These are phyloP conservation scores for Albizia julibrissin DNA, from an alignment of 306 rosid species.

Conservation along the genomic window DNA sequence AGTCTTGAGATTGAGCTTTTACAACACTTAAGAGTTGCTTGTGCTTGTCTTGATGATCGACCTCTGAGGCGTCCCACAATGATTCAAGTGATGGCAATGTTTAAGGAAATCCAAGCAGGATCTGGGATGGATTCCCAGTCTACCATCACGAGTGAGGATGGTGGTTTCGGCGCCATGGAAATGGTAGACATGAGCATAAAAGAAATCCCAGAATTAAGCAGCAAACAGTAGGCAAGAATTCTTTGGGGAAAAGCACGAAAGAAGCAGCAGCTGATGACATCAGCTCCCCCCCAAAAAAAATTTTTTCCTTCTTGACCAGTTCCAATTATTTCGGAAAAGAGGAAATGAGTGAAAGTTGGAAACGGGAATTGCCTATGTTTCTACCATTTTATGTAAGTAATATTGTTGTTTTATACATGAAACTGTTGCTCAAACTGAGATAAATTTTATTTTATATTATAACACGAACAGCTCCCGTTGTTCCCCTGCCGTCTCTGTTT, in stretches of 20 bases:
- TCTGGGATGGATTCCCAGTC: constrained; percentile 65
- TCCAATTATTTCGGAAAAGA: constrained; percentile 1
- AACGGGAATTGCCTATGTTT: constrained; percentile 38
- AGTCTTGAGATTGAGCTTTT: constrained; percentile 61
- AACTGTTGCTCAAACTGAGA: constrained; percentile 41
- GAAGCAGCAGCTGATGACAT: constrained; percentile 25
- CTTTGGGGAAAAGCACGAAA: constrained; percentile 25
- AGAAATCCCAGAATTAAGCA: constrained; percentile 58
- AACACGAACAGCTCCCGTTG: constrained; percentile 50
- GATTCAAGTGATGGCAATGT: constrained; percentile 71
- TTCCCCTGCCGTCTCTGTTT: constrained; percentile 8
- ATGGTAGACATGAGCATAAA: constrained; percentile 67
- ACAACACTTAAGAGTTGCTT: constrained; percentile 61
- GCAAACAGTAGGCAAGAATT: constrained; percentile 45
- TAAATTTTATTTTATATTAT: constrained; percentile 39
- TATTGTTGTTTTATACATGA: constrained; percentile 52
- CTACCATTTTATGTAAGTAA: constrained; percentile 65
- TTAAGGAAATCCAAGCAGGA: constrained; percentile 74
- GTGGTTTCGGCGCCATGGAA: constrained; percentile 45
- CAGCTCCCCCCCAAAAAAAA: constrained; percentile 21
- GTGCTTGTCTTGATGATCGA: constrained; percentile 69
- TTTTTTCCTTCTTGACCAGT: constrained; percentile 28
- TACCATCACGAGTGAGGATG: constrained; percentile 47
- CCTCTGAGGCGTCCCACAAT: constrained; percentile 62
- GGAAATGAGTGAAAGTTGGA: constrained; percentile 21